phyloP scores from a whole-genome alignment of 192 early-diverging fungal species.

The Coemansia sp. region DNA sequence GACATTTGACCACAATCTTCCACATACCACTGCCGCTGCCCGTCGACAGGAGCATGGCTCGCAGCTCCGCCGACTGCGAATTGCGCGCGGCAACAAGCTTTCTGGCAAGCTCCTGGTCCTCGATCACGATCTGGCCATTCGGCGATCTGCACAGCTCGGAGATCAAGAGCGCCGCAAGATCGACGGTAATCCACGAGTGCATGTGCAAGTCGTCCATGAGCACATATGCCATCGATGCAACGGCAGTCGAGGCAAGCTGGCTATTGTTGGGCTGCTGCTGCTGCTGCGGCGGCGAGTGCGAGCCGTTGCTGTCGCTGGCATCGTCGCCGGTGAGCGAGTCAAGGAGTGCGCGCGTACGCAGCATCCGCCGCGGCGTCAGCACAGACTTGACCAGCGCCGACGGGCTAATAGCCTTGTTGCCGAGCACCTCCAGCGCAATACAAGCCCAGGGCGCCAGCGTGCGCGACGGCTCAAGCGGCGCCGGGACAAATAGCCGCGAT shows the following conservation, averaged over 20 bases:
- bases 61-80: constrained; percentile 37
- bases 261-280: constrained; percentile 1
- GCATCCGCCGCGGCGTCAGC: constrained; percentile 49
- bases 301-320: background rate
- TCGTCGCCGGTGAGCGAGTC: constrained; percentile 38
- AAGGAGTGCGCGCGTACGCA: constrained; percentile 46
- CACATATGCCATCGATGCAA: constrained; percentile 36
- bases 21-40: constrained; percentile 4
- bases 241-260: constrained; percentile 25
- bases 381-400: constrained; percentile 40
- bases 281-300: background rate
- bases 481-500: constrained; percentile 34
- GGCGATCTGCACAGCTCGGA: constrained; percentile 19
- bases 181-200: constrained; percentile 35
- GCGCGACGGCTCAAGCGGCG: constrained; percentile 36
- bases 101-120: constrained; percentile 15
- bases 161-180: constrained; percentile 34
- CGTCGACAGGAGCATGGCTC: constrained; percentile 24
- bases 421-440: constrained; percentile 31
- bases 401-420: constrained; percentile 54
- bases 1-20: constrained; percentile 38
- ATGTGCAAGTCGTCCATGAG: constrained; percentile 28
- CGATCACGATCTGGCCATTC: constrained; percentile 21
- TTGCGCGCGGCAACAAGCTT: constrained; percentile 21
- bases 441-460: constrained; percentile 51